Evolutionary conservation across 345 rosid genomes (phyloP), one percentile per base, ranked within the genome.

Genomic region (Salix exigua): DNA sequence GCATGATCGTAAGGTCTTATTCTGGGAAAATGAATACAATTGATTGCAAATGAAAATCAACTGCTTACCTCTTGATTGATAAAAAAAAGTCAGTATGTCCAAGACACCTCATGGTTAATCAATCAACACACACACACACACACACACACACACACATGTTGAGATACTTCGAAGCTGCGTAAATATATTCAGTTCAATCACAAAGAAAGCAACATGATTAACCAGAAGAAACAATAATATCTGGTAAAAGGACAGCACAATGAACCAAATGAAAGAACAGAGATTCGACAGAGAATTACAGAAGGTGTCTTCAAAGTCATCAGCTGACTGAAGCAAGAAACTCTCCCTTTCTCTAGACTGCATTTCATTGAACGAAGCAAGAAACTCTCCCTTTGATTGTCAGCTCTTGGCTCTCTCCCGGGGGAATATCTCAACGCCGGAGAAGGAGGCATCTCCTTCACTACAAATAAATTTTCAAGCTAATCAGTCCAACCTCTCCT

Each of bases 361-460:
- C 97, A 96, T 79, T 83, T 96, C 98, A 64, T 85, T 91, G 82
- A 96, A 96, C 82, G 93, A 80, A 2, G 94, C 91, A 68, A 93
- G 98, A n/a, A n/a, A n/a, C n/a, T n/a, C n/a, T n/a, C n/a, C n/a
- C n/a, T n/a, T n/a, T n/a, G n/a, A 65, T 81, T 78, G 62, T 88
- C 93, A 64, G 78, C 88, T 76, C 85, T 82, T 44, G 79, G 80
- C 80, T 91, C 97, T 75, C 92, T 89, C 76, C 91, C 86, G 2
- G 99, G 96, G n/a, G 97, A 92, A 82, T 79, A 89, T 80, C 89
- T 86, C 87, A 89, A 73, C 21, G 94, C 92, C 6, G 99, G 93
- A 67, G 97, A 93, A 81, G 97, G 96, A 76, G 98, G 94, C 99
- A 95, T 95, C 79, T 75, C 84, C 21, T 12, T 72, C 50, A 14